phyloP scores from a whole-genome alignment of 148 eudicot species.

The Diospyros lotus region DNA sequence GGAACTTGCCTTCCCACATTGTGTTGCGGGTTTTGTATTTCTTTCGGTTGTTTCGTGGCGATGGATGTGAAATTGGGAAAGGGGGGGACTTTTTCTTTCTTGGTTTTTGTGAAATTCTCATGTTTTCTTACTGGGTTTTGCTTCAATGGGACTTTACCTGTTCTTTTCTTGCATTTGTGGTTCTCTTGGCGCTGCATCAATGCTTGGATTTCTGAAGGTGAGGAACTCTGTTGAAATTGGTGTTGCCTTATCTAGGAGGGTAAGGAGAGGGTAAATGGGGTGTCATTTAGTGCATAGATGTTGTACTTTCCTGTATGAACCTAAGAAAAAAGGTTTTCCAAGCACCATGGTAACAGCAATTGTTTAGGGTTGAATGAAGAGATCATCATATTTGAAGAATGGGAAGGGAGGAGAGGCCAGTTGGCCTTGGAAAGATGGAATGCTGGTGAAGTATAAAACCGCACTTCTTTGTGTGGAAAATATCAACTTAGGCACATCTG shows the following conservation, averaged over 20 bases:
- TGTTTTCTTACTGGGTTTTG: not conserved
- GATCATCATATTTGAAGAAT: not conserved
- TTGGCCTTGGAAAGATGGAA: not conserved
- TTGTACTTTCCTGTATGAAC: not conserved
- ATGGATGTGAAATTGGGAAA: slow-evolving; percentile 6
- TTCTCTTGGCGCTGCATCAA: not conserved
- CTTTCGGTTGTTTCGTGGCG: not conserved
- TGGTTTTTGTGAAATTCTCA: slow-evolving; percentile 4
- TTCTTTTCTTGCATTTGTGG: not conserved
- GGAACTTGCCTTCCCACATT: slow-evolving; percentile 6
- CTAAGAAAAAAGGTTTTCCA: not conserved
- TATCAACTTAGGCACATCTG: not conserved
- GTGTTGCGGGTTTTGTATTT: not conserved
- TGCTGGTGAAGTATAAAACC: not conserved
- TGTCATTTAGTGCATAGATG: not conserved
- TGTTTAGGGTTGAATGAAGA: not conserved
- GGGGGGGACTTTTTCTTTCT: not conserved
- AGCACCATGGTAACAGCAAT: not conserved
- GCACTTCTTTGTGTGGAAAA: not conserved
- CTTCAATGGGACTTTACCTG: not conserved
- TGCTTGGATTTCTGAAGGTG: not conserved
- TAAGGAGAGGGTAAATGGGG: not conserved
- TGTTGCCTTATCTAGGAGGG: not conserved
- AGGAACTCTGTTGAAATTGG: not conserved
- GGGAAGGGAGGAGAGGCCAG: not conserved